Evolutionary conservation across 768 basidiomycete genomes (phyloP), one percentile per base, ranked within the genome.

Genomic region (Panellus pusillus): DNA sequence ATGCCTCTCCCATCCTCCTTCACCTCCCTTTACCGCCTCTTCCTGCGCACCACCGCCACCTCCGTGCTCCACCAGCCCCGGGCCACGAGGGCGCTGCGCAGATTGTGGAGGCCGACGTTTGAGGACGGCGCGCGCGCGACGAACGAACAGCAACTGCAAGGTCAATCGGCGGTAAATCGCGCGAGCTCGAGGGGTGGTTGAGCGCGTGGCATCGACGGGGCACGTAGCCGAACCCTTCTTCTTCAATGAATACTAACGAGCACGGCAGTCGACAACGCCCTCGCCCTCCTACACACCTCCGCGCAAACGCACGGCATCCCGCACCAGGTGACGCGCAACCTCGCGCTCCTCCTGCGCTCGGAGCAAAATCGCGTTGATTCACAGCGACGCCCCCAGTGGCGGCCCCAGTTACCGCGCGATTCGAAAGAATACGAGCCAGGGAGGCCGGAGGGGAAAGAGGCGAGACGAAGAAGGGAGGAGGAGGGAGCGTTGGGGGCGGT

Each of bases 241-340:
- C 11, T 9, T 35, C 32, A 24, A 24, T 35, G 32, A 35, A 8
- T 35, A 35, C 32, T 24, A 8, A 35, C 14, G 20, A 45, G n/a
- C 27, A 46, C 13, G 8, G 17, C 54, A 91, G 89, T 88, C 67
- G 87, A 91, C 62, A 78, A 75, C 54, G 89, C 87, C 0, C 73
- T 91, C 37, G 73, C 75, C 29, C 59, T 91, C 9, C 65, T 91
- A 42, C 77, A 81, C 67, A 80, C 74, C 24, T 84, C 89, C n/a
- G 78, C 80, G 4, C 72, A 74, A 52, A 78, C 81, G 31, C 79
- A 86, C 24, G 89, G 89, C 13, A 68, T 87, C 13, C 67, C 87
- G 11, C 84, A 88, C 63, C 71, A 70, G 52, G 60, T 83, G 6
- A 82, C 84, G 6, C 77, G 77, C 15, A 88, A 89, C 61, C 67